Evolutionary conservation across 2,329 filamentous ascomycete species (phyloP).

Genomic region (Diaporthe vexans): DNA sequence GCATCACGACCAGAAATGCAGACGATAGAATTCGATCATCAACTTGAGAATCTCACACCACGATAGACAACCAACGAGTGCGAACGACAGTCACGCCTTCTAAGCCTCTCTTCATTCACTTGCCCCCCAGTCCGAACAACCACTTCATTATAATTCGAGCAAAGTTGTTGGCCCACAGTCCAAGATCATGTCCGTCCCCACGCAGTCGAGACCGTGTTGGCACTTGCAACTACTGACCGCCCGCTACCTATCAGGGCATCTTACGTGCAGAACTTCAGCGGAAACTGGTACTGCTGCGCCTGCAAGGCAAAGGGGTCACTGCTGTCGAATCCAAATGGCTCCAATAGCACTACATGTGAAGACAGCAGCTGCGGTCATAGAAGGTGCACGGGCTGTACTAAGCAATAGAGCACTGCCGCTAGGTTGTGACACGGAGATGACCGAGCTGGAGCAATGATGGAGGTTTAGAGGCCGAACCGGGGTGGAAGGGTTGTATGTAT

Average conservation of each 20-base stretch:
- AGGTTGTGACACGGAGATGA: slow-evolving; percentile 27
- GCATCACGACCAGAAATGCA: neutral
- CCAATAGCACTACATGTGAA: slow-evolving; percentile 1
- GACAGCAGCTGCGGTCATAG: neutral
- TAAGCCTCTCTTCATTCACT: neutral
- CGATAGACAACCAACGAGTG: neutral
- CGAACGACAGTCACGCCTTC: neutral
- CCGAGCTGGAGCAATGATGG: slow-evolving; percentile 9
- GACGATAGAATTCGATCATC: neutral
- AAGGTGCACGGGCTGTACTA: neutral
- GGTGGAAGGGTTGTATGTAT: slow-evolving; percentile 21
- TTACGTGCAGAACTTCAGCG: neutral
- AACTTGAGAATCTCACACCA: neutral
- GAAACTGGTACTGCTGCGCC: slow-evolving; percentile 36
- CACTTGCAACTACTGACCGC: neutral
- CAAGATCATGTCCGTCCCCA: slow-evolving; percentile 17
- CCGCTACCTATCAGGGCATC: neutral
- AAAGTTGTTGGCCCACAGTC: neutral
- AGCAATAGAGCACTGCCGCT: neutral
- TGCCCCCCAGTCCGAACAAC: neutral
- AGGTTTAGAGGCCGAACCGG: neutral
- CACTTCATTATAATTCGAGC: neutral
- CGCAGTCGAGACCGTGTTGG: neutral
- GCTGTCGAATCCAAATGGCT: slow-evolving; percentile 2
- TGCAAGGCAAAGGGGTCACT: neutral